A percentile compares a stretch with the other conserved stretches of the same genome.
Conservation (phyloP, 2,329 filamentous ascomycete species). For the Curvularia spicifera region DNA sequence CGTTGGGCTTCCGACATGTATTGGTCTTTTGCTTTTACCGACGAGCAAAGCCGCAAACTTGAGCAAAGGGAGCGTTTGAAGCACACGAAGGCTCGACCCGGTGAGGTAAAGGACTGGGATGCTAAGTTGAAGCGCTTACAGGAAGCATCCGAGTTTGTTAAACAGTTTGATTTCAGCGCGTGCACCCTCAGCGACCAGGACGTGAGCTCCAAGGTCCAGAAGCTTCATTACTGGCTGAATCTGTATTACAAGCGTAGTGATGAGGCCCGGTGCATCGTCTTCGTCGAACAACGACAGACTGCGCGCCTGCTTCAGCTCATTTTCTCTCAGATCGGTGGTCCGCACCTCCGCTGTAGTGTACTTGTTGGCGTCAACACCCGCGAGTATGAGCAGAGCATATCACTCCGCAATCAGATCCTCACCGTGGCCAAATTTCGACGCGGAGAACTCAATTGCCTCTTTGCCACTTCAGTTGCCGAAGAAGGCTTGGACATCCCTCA, state of each 20-base stretch:
- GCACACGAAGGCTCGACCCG: slow-evolving; percentile 37
- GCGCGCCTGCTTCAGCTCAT: slow-evolving; percentile 75
- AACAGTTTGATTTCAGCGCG: slow-evolving; percentile 56
- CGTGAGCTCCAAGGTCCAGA: slow-evolving; percentile 75
- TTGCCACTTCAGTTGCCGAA: slow-evolving; percentile 69
- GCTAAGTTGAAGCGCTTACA: slow-evolving; percentile 63
- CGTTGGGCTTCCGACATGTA: slow-evolving; percentile 84
- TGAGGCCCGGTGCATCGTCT: slow-evolving; percentile 79
- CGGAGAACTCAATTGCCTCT: slow-evolving; percentile 65
- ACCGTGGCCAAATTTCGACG: slow-evolving; percentile 70
- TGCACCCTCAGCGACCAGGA: slow-evolving; percentile 48
- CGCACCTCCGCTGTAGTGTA: slow-evolving; percentile 65
- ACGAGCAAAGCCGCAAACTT: slow-evolving; percentile 67
- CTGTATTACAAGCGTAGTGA: slow-evolving; percentile 66
- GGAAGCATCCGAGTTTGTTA: slow-evolving; percentile 64
- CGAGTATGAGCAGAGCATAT: slow-evolving; percentile 66
- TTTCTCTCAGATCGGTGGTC: slow-evolving; percentile 65
- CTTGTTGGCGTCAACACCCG: slow-evolving; percentile 67
- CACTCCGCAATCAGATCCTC: slow-evolving; percentile 75
- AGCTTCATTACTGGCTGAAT: slow-evolving; percentile 66
- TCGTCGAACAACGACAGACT: slow-evolving; percentile 79
- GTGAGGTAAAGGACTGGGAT: slow-evolving; percentile 54
- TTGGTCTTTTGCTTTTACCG: slow-evolving; percentile 73
- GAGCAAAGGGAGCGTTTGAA: slow-evolving; percentile 61
- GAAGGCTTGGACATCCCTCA: slow-evolving; percentile 71